Evolutionary conservation across 352 stramenopile species (phyloP).

Genomic region (Peronospora farinosa): DNA sequence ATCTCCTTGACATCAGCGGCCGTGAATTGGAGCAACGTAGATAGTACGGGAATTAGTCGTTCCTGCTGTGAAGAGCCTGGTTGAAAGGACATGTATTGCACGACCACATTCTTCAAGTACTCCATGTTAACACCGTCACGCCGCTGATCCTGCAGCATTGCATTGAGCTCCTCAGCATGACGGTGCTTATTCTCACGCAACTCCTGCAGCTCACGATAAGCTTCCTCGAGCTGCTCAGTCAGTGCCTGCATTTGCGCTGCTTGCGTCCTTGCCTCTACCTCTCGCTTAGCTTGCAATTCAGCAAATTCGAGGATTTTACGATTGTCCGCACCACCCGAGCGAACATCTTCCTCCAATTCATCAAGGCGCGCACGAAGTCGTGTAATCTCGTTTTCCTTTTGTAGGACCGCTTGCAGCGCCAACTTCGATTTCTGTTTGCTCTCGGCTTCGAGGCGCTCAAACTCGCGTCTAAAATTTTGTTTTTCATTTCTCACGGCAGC

Average conservation of each 20-base stretch:
- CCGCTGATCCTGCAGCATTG: slow-evolving; percentile 72
- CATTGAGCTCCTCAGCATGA: slow-evolving; percentile 64
- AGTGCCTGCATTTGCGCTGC: slow-evolving; percentile 50
- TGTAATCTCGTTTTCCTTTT: slow-evolving; percentile 75
- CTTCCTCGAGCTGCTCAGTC: slow-evolving; percentile 35
- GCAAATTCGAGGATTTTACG: slow-evolving; percentile 86
- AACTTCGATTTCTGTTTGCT: slow-evolving; percentile 84
- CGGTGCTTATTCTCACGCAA: slow-evolving; percentile 49
- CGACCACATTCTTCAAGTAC: slow-evolving; percentile 88
- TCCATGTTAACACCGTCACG: slow-evolving; percentile 87
- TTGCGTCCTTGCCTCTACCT: slow-evolving; percentile 58
- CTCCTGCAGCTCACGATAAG: slow-evolving; percentile 43
- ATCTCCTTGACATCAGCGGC: slow-evolving; percentile 70
- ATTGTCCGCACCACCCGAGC: slow-evolving; percentile 74
- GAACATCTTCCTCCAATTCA: slow-evolving; percentile 80
- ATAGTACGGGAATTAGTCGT: slow-evolving; percentile 73
- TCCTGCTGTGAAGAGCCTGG: slow-evolving; percentile 73
- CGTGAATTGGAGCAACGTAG: slow-evolving; percentile 82
- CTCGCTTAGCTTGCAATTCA: slow-evolving; percentile 75
- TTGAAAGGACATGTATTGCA: slow-evolving; percentile 87
- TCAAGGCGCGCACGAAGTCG: slow-evolving; percentile 44
- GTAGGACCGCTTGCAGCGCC: slow-evolving; percentile 66
- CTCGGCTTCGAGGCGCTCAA: slow-evolving; percentile 65
- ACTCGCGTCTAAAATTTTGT: slow-evolving; percentile 40
- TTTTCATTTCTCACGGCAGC: slow-evolving; percentile 39